Base-by-base conservation (phyloP, 495 filamentous ascomycete genomes). In the Baudoinia panamericana region DNA sequence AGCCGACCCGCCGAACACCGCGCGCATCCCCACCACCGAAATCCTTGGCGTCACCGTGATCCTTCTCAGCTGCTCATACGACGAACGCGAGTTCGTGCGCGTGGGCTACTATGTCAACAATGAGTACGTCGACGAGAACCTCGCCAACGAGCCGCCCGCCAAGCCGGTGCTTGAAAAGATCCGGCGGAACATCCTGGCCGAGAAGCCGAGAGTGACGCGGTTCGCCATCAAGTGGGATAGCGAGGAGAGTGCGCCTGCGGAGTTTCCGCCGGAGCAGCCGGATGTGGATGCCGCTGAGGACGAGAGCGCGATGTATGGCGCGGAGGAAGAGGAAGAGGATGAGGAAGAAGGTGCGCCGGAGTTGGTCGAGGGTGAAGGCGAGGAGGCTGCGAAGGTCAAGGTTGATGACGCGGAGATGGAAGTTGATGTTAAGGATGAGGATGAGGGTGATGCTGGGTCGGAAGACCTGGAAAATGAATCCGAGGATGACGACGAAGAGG, bases 171-270 rank as follows among this genome's bases (percentile, higher is more conserved):
- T 94, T 41, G 92, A 96, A 55, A 81, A 83, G 52, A 84, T 97
- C 41, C 71, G 80, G 43, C 74, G 90, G 39, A 94, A 88, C 51
- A 80, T 97, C 20, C 72, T 97, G 21, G 87, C 90, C 1, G 87
- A 95, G 65, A 97, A 97, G 73, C 90, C 90, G 2, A 72, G 90
- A 57, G 90, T 97, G 15, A 97, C 90, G 24, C 72, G 90, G 38
- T 97, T 97, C 53, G 85, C 86, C n/a, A 97, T 97, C 64, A 96
- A 96, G 64, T 97, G 90, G 90, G 90, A 97, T 57, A 82, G 82
- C 11, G 90, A 97, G 57, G 87, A 86, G 41, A 90, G 84, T 60
- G 90, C 92, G 17, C 90, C 90, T 2, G 73, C 92, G 34, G 87
- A 96, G 63, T 96, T 84, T 61, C 90, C 90, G 7, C 90, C 90